Evolutionary conservation across 306 rosid genomes (phyloP).

Genomic region (Malus sylvestris): DNA sequence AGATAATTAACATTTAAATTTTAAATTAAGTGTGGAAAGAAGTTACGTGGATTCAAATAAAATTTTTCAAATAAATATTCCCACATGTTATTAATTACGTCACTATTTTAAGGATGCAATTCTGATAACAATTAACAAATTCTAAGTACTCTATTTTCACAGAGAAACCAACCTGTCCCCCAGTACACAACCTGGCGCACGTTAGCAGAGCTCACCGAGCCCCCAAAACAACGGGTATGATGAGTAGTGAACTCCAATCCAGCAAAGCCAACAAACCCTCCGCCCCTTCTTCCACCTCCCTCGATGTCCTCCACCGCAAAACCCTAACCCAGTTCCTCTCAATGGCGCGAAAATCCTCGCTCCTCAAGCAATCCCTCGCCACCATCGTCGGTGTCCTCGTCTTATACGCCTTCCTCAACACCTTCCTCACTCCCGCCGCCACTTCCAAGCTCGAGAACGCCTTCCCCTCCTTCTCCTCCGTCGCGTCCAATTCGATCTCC

Average conservation of each 20-base stretch:
- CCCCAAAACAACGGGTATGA: background rate
- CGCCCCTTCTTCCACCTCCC: background rate
- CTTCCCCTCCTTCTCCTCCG: constrained; percentile 6
- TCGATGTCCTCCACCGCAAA: background rate
- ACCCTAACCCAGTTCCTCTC: constrained; percentile 1
- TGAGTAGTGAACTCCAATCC: constrained; percentile 4
- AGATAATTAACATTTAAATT: too few relatives aligned
- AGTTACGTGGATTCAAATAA: too few relatives aligned
- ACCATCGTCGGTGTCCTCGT: constrained; percentile 30
- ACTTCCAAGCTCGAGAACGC: constrained; percentile 31
- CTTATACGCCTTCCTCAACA: constrained; percentile 43
- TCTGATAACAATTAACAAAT: too few relatives aligned
- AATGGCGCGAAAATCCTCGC: constrained; percentile 49
- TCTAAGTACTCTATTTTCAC: too few relatives aligned
- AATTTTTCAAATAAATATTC: too few relatives aligned
- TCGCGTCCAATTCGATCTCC: constrained; percentile 26
- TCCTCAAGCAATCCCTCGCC: constrained; percentile 52
- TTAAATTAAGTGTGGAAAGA: too few relatives aligned
- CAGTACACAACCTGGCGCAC: background rate
- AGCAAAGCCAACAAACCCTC: constrained; percentile 3
- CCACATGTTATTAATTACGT: too few relatives aligned
- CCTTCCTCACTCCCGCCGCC: constrained; percentile 41
- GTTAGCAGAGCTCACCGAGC: background rate
- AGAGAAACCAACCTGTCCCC: background rate
- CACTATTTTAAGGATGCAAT: too few relatives aligned